These are phyloP conservation scores for Fragaria vesca DNA, from an alignment of 306 rosid genomes.

Conservation along the genomic window DNA sequence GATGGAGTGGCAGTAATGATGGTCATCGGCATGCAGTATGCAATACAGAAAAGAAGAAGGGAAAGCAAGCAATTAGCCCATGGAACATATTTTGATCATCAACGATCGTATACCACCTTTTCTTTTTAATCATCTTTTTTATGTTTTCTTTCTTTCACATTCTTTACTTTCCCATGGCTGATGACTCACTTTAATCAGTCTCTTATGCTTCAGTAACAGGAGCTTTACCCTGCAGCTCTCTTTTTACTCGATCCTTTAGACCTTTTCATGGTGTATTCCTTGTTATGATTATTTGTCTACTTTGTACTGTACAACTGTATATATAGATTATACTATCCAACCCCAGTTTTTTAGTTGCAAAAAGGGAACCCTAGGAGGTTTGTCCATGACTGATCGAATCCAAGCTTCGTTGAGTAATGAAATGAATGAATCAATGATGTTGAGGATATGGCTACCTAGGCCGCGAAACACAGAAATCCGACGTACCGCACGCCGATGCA, in stretches of 20 bases:
- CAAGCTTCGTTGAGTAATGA: neutral
- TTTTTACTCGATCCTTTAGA: slow-evolving; percentile 13
- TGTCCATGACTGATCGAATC: neutral
- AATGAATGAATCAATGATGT: neutral
- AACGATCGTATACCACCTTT: slow-evolving; percentile 24
- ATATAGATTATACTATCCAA: neutral
- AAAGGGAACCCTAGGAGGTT: neutral
- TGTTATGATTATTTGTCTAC: slow-evolving; percentile 27
- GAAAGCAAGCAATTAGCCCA: neutral
- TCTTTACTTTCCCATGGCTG: slow-evolving; percentile 48
- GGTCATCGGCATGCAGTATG: slow-evolving; percentile 60
- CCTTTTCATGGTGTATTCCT: slow-evolving; percentile 28
- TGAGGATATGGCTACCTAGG: neutral
- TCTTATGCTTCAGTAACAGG: slow-evolving; percentile 83
- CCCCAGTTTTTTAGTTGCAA: neutral
- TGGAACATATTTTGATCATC: slow-evolving; percentile 11
- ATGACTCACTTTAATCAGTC: slow-evolving; percentile 58
- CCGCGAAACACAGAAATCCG: neutral
- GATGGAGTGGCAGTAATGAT: slow-evolving; percentile 65
- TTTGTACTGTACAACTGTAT: slow-evolving; percentile 8
- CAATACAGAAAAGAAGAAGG: slow-evolving; percentile 28
- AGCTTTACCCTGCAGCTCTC: slow-evolving; percentile 31
- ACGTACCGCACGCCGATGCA: too few species aligned
- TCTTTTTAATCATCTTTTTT: slow-evolving; percentile 35
- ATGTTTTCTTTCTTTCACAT: slow-evolving; percentile 30